Percentiles rank a stretch among this genome's conserved stretches.
These are phyloP conservation scores for Xylariales sp. DNA, from an alignment of 2,329 filamentous ascomycete species.

Conservation along the genomic window DNA sequence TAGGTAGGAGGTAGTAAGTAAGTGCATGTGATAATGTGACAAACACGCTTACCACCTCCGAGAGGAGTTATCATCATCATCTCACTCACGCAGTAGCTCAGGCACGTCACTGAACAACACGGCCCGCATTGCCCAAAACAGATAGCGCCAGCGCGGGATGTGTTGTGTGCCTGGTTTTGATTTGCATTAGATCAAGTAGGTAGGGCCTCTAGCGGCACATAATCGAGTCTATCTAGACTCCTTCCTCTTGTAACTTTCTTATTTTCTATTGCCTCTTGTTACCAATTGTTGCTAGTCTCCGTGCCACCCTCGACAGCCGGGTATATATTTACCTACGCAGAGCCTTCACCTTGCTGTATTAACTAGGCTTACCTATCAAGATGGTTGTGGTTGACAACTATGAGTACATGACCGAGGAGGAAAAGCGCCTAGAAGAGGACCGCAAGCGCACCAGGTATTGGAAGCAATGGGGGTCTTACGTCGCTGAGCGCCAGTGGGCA, in stretches of 20 bases:
- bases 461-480: conserved; percentile 98
- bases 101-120: conserved; percentile 16
- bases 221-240: background rate
- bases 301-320: conserved; percentile 3
- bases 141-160: conserved; percentile 39
- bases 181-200: conserved; percentile 35
- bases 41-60: too few species aligned
- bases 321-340: background rate
- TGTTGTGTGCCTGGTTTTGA: conserved; percentile 43
- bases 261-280: conserved; percentile 5
- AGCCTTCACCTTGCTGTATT: conserved; percentile 11
- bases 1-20: background rate
- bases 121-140: conserved; percentile 44
- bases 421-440: conserved; percentile 89
- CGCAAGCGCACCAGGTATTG: conserved; percentile 87
- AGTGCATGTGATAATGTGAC: conserved; percentile 3
- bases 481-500: conserved; percentile 94
- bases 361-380: conserved; percentile 37
- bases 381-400: conserved; percentile 94
- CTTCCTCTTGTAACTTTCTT: background rate
- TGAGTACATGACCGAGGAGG: conserved; percentile 89
- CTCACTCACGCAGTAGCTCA: conserved; percentile 14
- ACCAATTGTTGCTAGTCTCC: conserved; percentile 12
- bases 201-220: conserved; percentile 14
- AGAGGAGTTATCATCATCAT: conserved; percentile 23